phyloP scores from a whole-genome alignment of 1,284 basidiomycete species.

The Boletus semigastroideus region DNA sequence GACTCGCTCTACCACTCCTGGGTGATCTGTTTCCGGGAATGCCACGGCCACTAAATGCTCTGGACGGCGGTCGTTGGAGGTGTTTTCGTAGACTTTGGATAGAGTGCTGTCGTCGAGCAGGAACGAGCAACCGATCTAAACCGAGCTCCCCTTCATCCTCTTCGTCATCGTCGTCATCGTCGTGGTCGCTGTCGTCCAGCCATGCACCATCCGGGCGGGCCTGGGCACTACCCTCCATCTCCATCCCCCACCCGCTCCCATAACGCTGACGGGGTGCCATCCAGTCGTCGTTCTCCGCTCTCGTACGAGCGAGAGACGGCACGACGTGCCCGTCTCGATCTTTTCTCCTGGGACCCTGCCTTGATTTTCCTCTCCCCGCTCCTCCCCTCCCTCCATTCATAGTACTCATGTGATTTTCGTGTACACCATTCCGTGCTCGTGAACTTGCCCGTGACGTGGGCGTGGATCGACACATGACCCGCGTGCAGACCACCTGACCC shows the following conservation, averaged over 20 bases:
- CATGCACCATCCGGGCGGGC: slow-evolving; percentile 13
- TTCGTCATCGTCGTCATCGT: slow-evolving; percentile 39
- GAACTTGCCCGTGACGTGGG: slow-evolving; percentile 51
- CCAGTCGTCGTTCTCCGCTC: slow-evolving; percentile 43
- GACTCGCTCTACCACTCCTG: slow-evolving; percentile 20
- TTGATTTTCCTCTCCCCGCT: slow-evolving; percentile 5
- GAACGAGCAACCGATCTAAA: slow-evolving; percentile 65
- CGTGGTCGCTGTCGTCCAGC: slow-evolving; percentile 26
- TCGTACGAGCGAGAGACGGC: slow-evolving; percentile 42
- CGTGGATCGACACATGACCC: slow-evolving; percentile 64
- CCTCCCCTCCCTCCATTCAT: slow-evolving; percentile 11
- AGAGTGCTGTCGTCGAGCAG: slow-evolving; percentile 67
- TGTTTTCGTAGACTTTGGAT: slow-evolving; percentile 65
- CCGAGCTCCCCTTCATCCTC: slow-evolving; percentile 66
- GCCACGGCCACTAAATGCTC: slow-evolving; percentile 5
- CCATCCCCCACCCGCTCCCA: slow-evolving; percentile 20
- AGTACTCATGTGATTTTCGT: slow-evolving; percentile 10
- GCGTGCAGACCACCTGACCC: slow-evolving; percentile 49
- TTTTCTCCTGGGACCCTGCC: slow-evolving; percentile 20
- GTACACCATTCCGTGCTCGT: slow-evolving; percentile 31
- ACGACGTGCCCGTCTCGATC: slow-evolving; percentile 30
- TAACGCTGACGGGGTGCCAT: slow-evolving; percentile 27
- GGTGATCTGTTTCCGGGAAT: slow-evolving; percentile 11
- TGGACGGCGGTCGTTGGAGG: slow-evolving; percentile 36
- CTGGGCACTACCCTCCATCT: slow-evolving; percentile 21